phyloP scores from a whole-genome alignment of 805 yeast species.

The Wickerhamomyces mucosus region DNA sequence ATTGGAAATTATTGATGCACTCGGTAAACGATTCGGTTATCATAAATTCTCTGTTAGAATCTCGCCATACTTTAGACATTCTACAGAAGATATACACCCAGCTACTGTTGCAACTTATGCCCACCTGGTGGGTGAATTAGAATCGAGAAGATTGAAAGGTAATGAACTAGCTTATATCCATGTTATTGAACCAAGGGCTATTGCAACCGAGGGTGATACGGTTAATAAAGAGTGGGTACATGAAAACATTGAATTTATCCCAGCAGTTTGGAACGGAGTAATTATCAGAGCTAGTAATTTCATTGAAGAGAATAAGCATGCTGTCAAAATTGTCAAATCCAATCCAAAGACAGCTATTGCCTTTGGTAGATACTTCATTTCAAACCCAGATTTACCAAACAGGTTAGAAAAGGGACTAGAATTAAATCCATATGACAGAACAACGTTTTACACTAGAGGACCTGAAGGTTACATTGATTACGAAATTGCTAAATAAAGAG shows the following conservation, averaged over 20 bases:
- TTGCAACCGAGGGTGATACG: constrained; percentile 21
- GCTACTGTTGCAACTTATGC: constrained; percentile 26
- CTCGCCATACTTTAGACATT: constrained; percentile 35
- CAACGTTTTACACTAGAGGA: constrained; percentile 25
- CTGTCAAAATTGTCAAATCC: constrained; percentile 25
- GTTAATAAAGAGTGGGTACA: constrained; percentile 5
- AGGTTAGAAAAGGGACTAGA: constrained; percentile 24
- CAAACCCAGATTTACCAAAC: constrained; percentile 31
- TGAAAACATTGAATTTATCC: constrained; percentile 18
- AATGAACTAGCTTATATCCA: constrained; percentile 28
- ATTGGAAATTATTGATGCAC: constrained; percentile 40
- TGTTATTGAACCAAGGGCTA: constrained; percentile 26
- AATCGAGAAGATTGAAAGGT: constrained; percentile 27
- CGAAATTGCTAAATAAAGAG: too few species aligned
- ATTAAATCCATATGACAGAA: constrained; percentile 30
- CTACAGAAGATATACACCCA: constrained; percentile 28
- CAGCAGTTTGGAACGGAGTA: constrained; percentile 35
- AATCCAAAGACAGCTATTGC: constrained; percentile 24
- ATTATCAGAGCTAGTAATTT: constrained; percentile 21
- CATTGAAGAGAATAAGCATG: constrained; percentile 4
- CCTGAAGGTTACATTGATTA: constrained; percentile 28
- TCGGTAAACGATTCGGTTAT: constrained; percentile 43
- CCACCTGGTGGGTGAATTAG: constrained; percentile 31
- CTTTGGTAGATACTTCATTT: constrained; percentile 26
- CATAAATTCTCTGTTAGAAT: constrained; percentile 37